Evolutionary conservation across 2,329 filamentous ascomycete genomes (phyloP).

Genomic region (Aspergillus ibericus): DNA sequence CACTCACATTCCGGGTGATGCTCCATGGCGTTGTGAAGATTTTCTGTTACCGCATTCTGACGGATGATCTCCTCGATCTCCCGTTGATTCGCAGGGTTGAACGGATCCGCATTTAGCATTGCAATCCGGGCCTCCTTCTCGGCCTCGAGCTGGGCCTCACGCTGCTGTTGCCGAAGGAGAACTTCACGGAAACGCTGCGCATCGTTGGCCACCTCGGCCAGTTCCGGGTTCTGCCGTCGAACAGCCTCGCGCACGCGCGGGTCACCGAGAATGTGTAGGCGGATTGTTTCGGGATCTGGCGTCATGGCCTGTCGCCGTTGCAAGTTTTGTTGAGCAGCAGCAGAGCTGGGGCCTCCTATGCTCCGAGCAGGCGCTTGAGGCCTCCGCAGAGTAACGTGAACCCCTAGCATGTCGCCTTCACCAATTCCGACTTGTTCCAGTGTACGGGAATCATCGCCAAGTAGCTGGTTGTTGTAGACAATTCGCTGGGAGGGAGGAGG

Average conservation of each 20-base stretch:
- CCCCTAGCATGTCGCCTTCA: slow-evolving; percentile 88
- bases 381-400: slow-evolving; percentile 62
- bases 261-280: slow-evolving; percentile 79
- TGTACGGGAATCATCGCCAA: slow-evolving; percentile 75
- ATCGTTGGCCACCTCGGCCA: slow-evolving; percentile 75
- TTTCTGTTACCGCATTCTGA: slow-evolving; percentile 90
- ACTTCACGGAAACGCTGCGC: slow-evolving; percentile 73
- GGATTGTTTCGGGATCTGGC: slow-evolving; percentile 74
- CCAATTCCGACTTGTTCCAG: slow-evolving; percentile 76
- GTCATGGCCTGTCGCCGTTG: slow-evolving; percentile 33
- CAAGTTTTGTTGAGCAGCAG: slow-evolving; percentile 30
- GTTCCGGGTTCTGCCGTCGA: slow-evolving; percentile 69
- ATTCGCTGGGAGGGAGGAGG: slow-evolving; percentile 74
- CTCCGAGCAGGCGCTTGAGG: slow-evolving; percentile 32
- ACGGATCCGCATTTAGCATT: slow-evolving; percentile 86
- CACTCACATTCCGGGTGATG: slow-evolving; percentile 88
- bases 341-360: slow-evolving; percentile 28
- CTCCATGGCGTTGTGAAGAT: slow-evolving; percentile 93
- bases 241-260: slow-evolving; percentile 71
- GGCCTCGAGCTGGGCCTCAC: slow-evolving; percentile 69
- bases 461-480: slow-evolving; percentile 83
- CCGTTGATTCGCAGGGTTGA: slow-evolving; percentile 85
- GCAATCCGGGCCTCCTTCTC: slow-evolving; percentile 82
- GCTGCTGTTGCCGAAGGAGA: slow-evolving; percentile 65
- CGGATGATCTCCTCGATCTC: slow-evolving; percentile 97